A percentile compares a stretch with the other conserved stretches of the same genome.
Evolutionary conservation across 1,284 basidiomycete genomes (phyloP).

Genomic region (Caloboletus inedulis): DNA sequence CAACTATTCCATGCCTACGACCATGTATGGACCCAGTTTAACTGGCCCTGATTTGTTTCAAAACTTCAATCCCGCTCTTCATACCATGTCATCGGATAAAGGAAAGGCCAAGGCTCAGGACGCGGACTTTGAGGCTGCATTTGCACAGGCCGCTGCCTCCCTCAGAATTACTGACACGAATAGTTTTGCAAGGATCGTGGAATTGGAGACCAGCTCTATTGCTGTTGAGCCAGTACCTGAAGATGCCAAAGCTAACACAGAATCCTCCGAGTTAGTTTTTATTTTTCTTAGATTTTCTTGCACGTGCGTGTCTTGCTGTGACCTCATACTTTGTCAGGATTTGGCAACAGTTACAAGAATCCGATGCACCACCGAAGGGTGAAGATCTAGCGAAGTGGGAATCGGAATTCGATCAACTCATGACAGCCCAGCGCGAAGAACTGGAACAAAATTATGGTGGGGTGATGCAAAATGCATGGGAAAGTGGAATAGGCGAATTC

Average conservation of each 20-base stretch:
- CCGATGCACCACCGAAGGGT: conserved; percentile 51
- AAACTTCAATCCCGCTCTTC: conserved; percentile 20
- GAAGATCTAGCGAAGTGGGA: conserved; percentile 86
- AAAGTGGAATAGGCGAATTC: conserved; percentile 47
- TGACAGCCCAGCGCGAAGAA: conserved; percentile 64
- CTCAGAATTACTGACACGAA: conserved; percentile 42
- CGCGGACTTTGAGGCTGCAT: conserved; percentile 76
- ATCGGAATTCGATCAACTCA: conserved; percentile 80
- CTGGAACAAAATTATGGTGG: conserved; percentile 57
- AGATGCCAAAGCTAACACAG: conserved; percentile 26
- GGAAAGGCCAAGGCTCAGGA: conserved; percentile 74
- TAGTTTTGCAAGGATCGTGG: conserved; percentile 50
- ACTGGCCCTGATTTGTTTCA: conserved; percentile 36
- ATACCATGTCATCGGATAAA: conserved; percentile 36
- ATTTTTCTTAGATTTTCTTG: conserved; percentile 11
- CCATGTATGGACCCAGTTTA: conserved; percentile 27
- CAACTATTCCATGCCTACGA: conserved; percentile 28
- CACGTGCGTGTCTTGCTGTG: background rate
- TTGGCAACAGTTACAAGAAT: conserved; percentile 58
- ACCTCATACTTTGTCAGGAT: conserved; percentile 39
- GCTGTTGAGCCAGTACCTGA: conserved; percentile 38
- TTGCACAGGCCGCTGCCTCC: conserved; percentile 57
- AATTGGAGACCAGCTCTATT: conserved; percentile 45
- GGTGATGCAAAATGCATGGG: conserved; percentile 61
- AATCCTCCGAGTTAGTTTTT: conserved; percentile 47